These are phyloP conservation scores for Viola pubescens DNA, from an alignment of 441 rosid genomes.

Conservation along the genomic window DNA sequence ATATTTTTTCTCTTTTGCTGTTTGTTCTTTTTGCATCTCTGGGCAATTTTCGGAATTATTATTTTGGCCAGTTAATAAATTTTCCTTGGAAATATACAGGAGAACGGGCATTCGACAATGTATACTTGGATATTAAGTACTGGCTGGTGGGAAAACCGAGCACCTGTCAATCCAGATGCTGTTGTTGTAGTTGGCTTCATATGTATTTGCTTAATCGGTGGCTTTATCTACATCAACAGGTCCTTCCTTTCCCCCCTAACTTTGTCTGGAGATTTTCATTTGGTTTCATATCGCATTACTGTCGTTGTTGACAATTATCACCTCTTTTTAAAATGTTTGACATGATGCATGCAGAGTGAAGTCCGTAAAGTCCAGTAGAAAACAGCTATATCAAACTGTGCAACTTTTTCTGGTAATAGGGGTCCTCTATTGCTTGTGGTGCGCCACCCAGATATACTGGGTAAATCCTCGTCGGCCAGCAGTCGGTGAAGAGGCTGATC, in stretches of 20 bases:
- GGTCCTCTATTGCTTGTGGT: constrained; percentile 47
- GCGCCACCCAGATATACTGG: constrained; percentile 54
- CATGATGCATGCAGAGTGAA: constrained; percentile 27
- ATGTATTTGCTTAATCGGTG: constrained; percentile 41
- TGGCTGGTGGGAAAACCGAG: constrained; percentile 64
- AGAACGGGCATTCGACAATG: constrained; percentile 49
- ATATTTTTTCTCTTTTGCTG: too few species aligned
- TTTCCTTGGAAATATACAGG: constrained; percentile 26
- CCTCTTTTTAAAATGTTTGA: neutral
- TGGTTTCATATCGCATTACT: neutral
- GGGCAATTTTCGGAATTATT: neutral
- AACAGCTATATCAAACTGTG: constrained; percentile 29
- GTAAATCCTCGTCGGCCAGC: constrained; percentile 48
- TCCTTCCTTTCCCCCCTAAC: constrained; percentile 5
- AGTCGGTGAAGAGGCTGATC: constrained; percentile 75
- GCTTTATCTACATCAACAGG: constrained; percentile 60
- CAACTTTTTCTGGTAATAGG: constrained; percentile 33
- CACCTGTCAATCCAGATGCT: constrained; percentile 56
- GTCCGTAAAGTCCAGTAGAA: constrained; percentile 20
- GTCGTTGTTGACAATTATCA: neutral
- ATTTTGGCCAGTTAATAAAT: neutral
- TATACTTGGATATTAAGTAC: constrained; percentile 65
- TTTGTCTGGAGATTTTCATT: neutral
- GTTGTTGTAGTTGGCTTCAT: constrained; percentile 46
- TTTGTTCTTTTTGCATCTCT: too few species aligned